Conservation (phyloP, 2,329 filamentous ascomycete genomes). For the Colletotrichum siamense region DNA sequence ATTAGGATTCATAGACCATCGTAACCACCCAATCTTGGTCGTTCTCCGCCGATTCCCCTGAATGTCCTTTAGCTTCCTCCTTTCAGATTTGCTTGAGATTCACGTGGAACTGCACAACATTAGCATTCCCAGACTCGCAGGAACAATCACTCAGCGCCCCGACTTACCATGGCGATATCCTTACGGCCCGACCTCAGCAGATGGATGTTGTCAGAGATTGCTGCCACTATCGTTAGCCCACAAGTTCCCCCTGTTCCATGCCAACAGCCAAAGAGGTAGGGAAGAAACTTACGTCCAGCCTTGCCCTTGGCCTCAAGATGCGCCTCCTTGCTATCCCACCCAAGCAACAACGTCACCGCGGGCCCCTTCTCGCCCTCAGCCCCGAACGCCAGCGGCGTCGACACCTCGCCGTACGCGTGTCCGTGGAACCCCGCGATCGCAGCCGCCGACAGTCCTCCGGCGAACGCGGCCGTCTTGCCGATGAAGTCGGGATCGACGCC, state of each 20-base stretch:
- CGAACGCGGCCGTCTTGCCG: slow-evolving; percentile 27
- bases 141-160: neutral
- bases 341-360: slow-evolving; percentile 38
- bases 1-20: neutral
- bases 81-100: slow-evolving; percentile 17
- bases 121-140: neutral
- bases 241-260: too few species aligned
- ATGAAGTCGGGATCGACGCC: slow-evolving; percentile 31
- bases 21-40: neutral
- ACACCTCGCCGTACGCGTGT: slow-evolving; percentile 36
- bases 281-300: slow-evolving; percentile 25
- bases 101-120: slow-evolving; percentile 15
- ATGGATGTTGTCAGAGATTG: slow-evolving; percentile 40
- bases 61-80: neutral
- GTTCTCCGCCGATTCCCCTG: neutral
- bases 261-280: neutral
- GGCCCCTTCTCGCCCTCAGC: slow-evolving; percentile 31
- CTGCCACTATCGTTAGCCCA: slow-evolving; percentile 23
- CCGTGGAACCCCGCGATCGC: slow-evolving; percentile 34
- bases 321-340: slow-evolving; percentile 45
- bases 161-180: slow-evolving; percentile 36
- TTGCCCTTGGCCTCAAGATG: slow-evolving; percentile 34
- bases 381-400: slow-evolving; percentile 30
- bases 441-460: slow-evolving; percentile 31
- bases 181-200: slow-evolving; percentile 34